Conservation (phyloP, 2,329 filamentous ascomycete genomes). For the Fusarium devonianum region DNA sequence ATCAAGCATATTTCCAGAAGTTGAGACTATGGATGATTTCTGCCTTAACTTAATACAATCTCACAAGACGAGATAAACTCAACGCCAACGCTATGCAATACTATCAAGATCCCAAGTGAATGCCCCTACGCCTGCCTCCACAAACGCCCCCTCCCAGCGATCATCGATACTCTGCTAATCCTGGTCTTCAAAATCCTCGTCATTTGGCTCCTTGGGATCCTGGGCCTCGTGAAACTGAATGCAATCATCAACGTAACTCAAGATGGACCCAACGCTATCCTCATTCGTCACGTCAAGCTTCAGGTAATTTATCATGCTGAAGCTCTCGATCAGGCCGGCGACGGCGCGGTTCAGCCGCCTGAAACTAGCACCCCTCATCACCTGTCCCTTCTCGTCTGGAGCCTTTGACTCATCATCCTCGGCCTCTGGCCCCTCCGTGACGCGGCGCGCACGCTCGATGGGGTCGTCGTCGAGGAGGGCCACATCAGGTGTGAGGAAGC, state of each 20-base stretch:
- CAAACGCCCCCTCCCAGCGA: constrained; percentile 10
- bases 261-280: constrained; percentile 82
- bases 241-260: constrained; percentile 93
- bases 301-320: constrained; percentile 96
- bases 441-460: constrained; percentile 54
- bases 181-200: constrained; percentile 57
- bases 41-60: constrained; percentile 27
- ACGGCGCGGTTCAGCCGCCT: constrained; percentile 86
- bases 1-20: constrained; percentile 1
- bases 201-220: constrained; percentile 83
- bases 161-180: constrained; percentile 15
- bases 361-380: constrained; percentile 86
- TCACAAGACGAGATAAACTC: constrained; percentile 32
- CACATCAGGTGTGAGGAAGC: constrained; percentile 87
- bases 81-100: constrained; percentile 45
- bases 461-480: constrained; percentile 83
- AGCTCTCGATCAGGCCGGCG: constrained; percentile 90
- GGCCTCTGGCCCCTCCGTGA: constrained; percentile 49
- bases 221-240: constrained; percentile 95
- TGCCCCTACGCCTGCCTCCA: constrained; percentile 12
- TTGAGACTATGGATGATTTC: constrained; percentile 10
- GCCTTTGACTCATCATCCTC: constrained; percentile 64
- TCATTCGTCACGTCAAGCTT: constrained; percentile 90
- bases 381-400: constrained; percentile 68
- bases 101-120: constrained; percentile 32